Evolutionary conservation across 306 rosid species (phyloP), one percentile per base, ranked within the genome.

Genomic region (Luffa aegyptiaca): DNA sequence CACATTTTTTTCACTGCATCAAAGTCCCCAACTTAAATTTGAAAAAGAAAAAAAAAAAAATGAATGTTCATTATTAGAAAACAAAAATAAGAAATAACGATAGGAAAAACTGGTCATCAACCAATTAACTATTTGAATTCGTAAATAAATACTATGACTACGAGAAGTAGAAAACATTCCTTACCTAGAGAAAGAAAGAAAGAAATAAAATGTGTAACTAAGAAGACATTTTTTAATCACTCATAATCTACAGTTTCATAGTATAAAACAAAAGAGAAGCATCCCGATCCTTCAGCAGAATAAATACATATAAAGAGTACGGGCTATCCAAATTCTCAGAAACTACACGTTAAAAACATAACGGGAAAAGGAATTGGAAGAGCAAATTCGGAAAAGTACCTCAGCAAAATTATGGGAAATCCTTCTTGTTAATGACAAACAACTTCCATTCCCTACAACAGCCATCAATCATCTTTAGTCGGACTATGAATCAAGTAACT

Each of bases 391-490:
- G 26, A 12, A 46, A 31, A 8, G 20, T 79, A 63, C 74, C 74
- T 79, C 44, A 17, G 62, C 21, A 21, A 37, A 56, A 55, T 18
- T 79, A 48, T 49, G 74, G n/a, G 48, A n/a, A 64, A 64, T 18
- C 41, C 61, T 62, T 46, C 57, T 78, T 13, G 56, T 21, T 66
- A 63, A 6, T 48, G 73, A 76, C 55, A n/a, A 44, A 10, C 45
- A 7, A 35, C 2, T 20, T 11, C 31, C 87, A 74, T 49, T 49
- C 20, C 39, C 78, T 77, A 41, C 84, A 61, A 78, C 79, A 75
- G 65, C 55, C 13, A 65, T 41, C 10, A 48, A 59, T 76, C 70
- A 6, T 61, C 17, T 56, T 57, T 46, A 35, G 16, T 26, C 52
- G 33, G 26, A 76, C 39, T 18, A 56, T 39, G 52, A 56, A 56